Evolutionary conservation across 164 flowering plant genomes (phyloP), one percentile per base, ranked within the genome.

Genomic region (Brasenia schreberi): DNA sequence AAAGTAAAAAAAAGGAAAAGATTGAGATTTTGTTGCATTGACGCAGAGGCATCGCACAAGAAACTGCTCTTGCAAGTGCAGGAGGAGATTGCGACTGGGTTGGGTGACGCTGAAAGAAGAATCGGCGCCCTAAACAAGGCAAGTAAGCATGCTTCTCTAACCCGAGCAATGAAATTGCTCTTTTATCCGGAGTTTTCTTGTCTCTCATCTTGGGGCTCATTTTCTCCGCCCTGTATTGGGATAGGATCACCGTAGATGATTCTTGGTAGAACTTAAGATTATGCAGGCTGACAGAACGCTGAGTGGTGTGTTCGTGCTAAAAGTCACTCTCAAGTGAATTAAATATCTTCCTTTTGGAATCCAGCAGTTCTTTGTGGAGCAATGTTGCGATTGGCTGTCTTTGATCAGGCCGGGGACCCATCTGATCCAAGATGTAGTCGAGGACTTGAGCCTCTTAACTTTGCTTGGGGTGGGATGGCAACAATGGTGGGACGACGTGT

Each of bases 51-150:
- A 64, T 80, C 79, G 43, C 93, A 90, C 69, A 76, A 69, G 66
- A 93, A 83, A 80, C 79, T 80, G 73, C 77, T 92, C 52, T 49
- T 43, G 70, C 82, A 86, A 72, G 77, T 71, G 65, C 90, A 87
- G 80, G 85, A 81, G 72, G 81, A 77, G 67, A 75, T 86, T 27
- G 75, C 76, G 67, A 69, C 61, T 61, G 84, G 76, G 71, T 82
- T 92, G 42, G 68, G 67, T 64, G 84, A 85, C 70, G 89, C 91
- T 42, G 78, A 85, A 66, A 79, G 71, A 71, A 81, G 79, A 80
- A 81, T 90, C 58, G 64, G 67, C 0, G 68, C 79, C 19, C 73
- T 85, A 65, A 82, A 83, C 18, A 75, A 87, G 87, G 96, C 77
- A 82, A 84, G 87, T 77, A 19, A 19, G 43, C 63, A 23, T 23